Evolutionary conservation across 2,329 filamentous ascomycete species (phyloP), one percentile per base, ranked within the genome.

Genomic region (Keithomyces neogunnii): DNA sequence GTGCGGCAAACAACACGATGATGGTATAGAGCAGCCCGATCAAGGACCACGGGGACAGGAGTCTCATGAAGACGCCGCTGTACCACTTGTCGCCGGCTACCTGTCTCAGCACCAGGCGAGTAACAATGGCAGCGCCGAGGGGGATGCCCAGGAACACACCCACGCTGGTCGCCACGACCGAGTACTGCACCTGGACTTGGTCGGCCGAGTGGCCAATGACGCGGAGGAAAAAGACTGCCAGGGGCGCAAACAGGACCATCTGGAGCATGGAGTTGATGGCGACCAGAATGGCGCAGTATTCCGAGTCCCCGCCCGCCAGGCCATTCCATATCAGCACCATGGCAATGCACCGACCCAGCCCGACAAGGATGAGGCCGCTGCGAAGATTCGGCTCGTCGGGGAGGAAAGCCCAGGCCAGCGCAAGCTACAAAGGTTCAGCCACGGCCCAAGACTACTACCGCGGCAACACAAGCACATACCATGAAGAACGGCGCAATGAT

Each of bases 11-110:
- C 2, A 96, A 76, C 1, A 95, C 83, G 5, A 93, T 67, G 58
- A 96, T 93, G 1, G 89, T 95, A 71, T 91, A 95, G 1, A 96
- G 71, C 4, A 96, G 76, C 0, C 89, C 90, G 56, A 95, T 80
- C 2, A 96, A 75, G 0, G 88, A 92, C 75, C 81, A 85, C 0
- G 89, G 90, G 0, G 82, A 78, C 3, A 82, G 73, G 63, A 78
- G 83, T 35, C 76, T 79, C n/a, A 95, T 64, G 64, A 95, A 93
- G 3, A 78, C 73, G 3, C 72, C 63, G 38, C 88, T 75, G 63
- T 90, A 95, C 73, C 79, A 85, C 1, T 70, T 67, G 1, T 75
- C 66, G 3, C 82, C 79, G 3, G 77, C 64, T 1, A 83, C 42
- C 0, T 62, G 67, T 3, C 82, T 77, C 5, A 95, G 66, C 0